These are phyloP conservation scores for Pezicula carpinea DNA, from an alignment of 2,329 filamentous ascomycete genomes.

Conservation along the genomic window DNA sequence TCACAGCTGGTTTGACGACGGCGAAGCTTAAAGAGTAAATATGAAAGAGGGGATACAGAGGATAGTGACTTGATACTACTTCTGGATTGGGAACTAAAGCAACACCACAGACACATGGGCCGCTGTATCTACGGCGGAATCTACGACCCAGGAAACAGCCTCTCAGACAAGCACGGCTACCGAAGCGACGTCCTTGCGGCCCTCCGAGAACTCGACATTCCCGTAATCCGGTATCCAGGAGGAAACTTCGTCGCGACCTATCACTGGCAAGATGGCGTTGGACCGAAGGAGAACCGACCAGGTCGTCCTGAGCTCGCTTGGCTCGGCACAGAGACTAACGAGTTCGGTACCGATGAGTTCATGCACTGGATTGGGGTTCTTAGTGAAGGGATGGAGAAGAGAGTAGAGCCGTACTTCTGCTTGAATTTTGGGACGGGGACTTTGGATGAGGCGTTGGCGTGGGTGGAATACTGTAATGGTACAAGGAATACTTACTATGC, in stretches of 20 bases:
- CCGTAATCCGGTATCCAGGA: constrained; percentile 76
- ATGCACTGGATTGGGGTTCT: constrained; percentile 73
- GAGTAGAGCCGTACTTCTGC: constrained; percentile 73
- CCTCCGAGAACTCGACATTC: constrained; percentile 68
- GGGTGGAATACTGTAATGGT: constrained; percentile 85
- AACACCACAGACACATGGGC: constrained; percentile 67
- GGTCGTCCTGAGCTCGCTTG: constrained; percentile 67
- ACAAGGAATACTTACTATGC: constrained; percentile 75
- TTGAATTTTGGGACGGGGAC: constrained; percentile 78
- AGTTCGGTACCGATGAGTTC: constrained; percentile 84
- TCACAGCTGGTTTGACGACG: no score
- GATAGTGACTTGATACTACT: not conserved
- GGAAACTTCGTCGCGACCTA: constrained; percentile 84
- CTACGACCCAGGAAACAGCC: constrained; percentile 69
- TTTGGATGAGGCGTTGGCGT: constrained; percentile 54
- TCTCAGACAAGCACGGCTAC: constrained; percentile 73
- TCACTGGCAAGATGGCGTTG: constrained; percentile 79
- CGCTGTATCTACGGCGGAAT: constrained; percentile 85
- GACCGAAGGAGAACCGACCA: constrained; percentile 66
- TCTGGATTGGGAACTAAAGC: constrained; percentile 2
- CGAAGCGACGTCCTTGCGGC: constrained; percentile 73
- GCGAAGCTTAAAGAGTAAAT: no score
- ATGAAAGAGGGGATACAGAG: no score
- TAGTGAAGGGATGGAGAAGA: constrained; percentile 52
- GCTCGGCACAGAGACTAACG: constrained; percentile 71